Conservation (phyloP, 2,329 filamentous ascomycete species). For the Diplodia sapinea region DNA sequence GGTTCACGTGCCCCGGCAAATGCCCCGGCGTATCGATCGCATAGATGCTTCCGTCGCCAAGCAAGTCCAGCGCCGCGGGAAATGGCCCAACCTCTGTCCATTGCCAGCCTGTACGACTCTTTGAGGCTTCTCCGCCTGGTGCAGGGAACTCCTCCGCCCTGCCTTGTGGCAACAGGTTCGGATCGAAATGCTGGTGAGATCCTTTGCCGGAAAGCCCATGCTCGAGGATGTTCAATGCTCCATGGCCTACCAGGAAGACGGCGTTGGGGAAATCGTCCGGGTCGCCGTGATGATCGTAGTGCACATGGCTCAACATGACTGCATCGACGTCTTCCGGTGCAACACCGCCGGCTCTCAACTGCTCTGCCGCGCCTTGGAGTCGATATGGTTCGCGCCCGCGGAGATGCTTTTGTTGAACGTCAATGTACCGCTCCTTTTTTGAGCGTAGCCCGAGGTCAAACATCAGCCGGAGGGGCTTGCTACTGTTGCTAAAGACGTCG, state of each 20-base stretch:
- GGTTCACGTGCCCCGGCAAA: conserved; percentile 58
- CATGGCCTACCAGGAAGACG: conserved; percentile 50
- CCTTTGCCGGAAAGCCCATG: conserved; percentile 34
- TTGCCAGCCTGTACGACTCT: conserved; percentile 32
- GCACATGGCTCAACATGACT: conserved; percentile 49
- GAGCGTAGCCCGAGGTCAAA: conserved; percentile 62
- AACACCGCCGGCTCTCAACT: conserved; percentile 46
- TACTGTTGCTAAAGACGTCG: conserved; percentile 26
- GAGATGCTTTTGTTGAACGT: conserved; percentile 54
- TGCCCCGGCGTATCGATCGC: conserved; percentile 60
- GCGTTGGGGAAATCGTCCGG: conserved; percentile 47
- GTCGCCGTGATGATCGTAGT: conserved; percentile 52
- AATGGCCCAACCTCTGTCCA: conserved; percentile 56
- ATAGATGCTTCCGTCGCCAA: conserved; percentile 55
- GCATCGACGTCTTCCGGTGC: conserved; percentile 48
- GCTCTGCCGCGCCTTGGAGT: conserved; percentile 47
- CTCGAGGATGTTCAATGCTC: conserved; percentile 40
- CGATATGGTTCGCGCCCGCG: conserved; percentile 52
- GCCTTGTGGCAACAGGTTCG: conserved; percentile 50
- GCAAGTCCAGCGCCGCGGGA: conserved; percentile 54
- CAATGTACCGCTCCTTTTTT: conserved; percentile 52
- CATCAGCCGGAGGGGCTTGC: conserved; percentile 49
- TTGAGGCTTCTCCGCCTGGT: not conserved
- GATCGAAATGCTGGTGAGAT: conserved; percentile 50
- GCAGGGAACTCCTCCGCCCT: conserved; percentile 53